Conservation (phyloP, 495 filamentous ascomycete genomes). For the Xylaria longipes region DNA sequence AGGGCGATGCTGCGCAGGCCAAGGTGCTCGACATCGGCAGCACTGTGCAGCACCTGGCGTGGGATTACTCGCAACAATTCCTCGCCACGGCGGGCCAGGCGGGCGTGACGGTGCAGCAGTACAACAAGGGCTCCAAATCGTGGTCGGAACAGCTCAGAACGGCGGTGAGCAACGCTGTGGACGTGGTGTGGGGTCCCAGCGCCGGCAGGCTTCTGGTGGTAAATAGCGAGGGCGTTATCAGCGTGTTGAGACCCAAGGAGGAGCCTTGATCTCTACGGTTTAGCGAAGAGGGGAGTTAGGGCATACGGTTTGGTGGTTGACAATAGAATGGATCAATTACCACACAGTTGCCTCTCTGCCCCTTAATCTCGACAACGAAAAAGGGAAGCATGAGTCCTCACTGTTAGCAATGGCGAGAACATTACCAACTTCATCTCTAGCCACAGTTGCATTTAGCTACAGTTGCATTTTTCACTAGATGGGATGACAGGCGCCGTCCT, state of each 20-base stretch:
- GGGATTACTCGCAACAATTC: slow-evolving; percentile 97
- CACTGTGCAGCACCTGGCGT: slow-evolving; percentile 71
- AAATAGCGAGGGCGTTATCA: slow-evolving; percentile 75
- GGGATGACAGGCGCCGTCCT: neutral
- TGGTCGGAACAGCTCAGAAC: slow-evolving; percentile 88
- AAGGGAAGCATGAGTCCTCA: neutral
- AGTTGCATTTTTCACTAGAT: neutral
- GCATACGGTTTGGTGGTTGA: neutral
- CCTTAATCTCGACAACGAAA: neutral
- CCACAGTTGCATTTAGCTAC: neutral
- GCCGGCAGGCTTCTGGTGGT: slow-evolving; percentile 78
- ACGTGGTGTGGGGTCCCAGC: slow-evolving; percentile 75
- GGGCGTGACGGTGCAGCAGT: slow-evolving; percentile 86
- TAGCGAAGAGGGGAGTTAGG: neutral
- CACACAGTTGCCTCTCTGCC: neutral
- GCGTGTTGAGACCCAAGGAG: slow-evolving; percentile 58
- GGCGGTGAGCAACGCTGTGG: slow-evolving; percentile 73
- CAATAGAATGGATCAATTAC: neutral
- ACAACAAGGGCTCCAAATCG: slow-evolving; percentile 77
- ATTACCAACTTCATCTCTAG: neutral
- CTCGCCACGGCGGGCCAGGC: slow-evolving; percentile 81
- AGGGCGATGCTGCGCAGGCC: slow-evolving; percentile 72
- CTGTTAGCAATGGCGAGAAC: neutral
- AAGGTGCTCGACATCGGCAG: slow-evolving; percentile 86
- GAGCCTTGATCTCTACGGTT: slow-evolving; percentile 32